Conservation (phyloP, 2,329 filamentous ascomycete species). For the Penicillium capsulatum region DNA sequence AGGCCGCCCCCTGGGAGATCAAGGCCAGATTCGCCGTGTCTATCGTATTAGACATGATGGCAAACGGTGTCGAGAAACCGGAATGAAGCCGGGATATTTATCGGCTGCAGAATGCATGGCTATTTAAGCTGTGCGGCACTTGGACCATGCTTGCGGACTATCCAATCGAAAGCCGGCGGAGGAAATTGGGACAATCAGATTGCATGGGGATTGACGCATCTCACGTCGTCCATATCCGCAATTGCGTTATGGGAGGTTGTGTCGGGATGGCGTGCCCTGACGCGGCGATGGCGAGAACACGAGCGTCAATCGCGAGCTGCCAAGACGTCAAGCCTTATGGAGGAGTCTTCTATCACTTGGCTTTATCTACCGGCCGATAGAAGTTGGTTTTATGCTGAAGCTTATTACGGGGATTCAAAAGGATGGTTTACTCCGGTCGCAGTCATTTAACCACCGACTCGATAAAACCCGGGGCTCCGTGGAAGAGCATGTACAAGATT, state of each 20-base stretch:
- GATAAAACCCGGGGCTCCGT: too few relatives aligned
- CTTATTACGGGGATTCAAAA: too few relatives aligned
- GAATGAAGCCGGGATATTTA: slow-evolving; percentile 8
- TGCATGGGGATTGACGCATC: neutral
- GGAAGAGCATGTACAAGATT: too few relatives aligned
- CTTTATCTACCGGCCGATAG: neutral
- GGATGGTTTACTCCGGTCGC: too few relatives aligned
- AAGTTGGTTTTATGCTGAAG: too few relatives aligned
- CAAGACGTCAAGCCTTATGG: too few relatives aligned
- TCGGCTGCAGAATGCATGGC: neutral
- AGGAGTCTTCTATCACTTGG: neutral
- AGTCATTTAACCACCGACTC: too few relatives aligned
- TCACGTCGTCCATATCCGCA: slow-evolving; percentile 8
- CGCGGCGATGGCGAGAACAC: neutral
- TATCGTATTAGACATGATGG: slow-evolving; percentile 16
- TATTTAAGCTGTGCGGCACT: neutral
- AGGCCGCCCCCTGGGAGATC: slow-evolving; percentile 32
- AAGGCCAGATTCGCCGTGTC: slow-evolving; percentile 21
- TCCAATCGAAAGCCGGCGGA: neutral
- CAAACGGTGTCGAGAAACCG: neutral
- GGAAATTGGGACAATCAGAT: neutral
- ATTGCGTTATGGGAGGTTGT: slow-evolving; percentile 8
- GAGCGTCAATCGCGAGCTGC: neutral
- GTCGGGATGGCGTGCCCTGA: neutral
- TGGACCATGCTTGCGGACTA: too few relatives aligned